Percentiles rank a stretch among this genome's conserved stretches.
phyloP scores from a whole-genome alignment of 495 filamentous ascomycete genomes.

The Polyplosphaeria fusca region DNA sequence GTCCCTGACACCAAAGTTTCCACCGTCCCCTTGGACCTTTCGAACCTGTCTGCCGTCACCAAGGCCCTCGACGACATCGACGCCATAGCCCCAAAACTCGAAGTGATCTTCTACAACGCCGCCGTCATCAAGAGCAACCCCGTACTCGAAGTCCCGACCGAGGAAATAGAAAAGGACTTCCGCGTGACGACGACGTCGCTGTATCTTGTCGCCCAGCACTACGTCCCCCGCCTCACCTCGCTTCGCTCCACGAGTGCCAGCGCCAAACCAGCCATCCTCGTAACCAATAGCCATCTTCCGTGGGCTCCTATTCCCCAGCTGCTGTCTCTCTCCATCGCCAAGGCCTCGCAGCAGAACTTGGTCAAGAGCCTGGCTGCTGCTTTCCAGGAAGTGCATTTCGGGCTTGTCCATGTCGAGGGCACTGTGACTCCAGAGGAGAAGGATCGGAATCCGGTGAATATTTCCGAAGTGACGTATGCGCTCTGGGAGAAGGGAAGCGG shows the following conservation, averaged over 20 bases:
- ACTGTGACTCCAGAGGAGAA: constrained; percentile 37
- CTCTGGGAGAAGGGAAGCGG: constrained; percentile 37
- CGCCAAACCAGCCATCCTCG: constrained; percentile 40
- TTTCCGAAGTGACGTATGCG: constrained; percentile 43
- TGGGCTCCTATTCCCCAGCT: constrained; percentile 40
- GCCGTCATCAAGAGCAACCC: constrained; percentile 37
- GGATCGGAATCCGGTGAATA: constrained; percentile 40
- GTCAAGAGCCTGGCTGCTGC: constrained; percentile 38
- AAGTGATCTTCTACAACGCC: constrained; percentile 46
- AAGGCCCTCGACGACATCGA: constrained; percentile 15
- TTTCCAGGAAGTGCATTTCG: constrained; percentile 43
- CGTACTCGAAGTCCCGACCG: constrained; percentile 35
- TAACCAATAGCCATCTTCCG: constrained; percentile 41
- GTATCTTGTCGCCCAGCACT: constrained; percentile 38
- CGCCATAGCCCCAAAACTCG: constrained; percentile 18
- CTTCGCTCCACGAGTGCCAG: constrained; percentile 17
- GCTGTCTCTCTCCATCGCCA: constrained; percentile 44
- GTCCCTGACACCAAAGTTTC: constrained; percentile 31
- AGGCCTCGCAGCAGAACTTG: constrained; percentile 46
- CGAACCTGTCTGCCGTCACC: constrained; percentile 27
- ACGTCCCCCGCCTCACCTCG: constrained; percentile 37
- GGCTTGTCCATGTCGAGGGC: constrained; percentile 41
- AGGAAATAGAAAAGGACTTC: constrained; percentile 44
- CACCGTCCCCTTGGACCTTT: constrained; percentile 40
- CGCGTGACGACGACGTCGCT: constrained; percentile 43